Conservation (phyloP, 176 grass and related monocot species). For the Cenchrus purpureus region DNA sequence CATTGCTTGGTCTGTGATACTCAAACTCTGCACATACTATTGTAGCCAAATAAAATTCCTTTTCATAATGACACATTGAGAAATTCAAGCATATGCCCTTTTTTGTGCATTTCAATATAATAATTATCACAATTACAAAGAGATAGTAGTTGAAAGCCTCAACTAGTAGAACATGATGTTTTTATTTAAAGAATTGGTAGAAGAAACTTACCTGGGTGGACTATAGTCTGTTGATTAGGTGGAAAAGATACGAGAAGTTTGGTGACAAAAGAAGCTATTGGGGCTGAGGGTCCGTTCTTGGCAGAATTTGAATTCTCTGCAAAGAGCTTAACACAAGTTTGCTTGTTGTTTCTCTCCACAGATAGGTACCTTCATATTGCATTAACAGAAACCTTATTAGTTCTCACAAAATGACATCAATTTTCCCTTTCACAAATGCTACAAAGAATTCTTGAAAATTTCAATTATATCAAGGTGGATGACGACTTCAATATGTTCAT, state of each 20-base stretch:
- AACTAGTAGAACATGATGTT: slow-evolving; percentile 7
- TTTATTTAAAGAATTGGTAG: background rate
- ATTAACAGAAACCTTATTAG: slow-evolving; percentile 33
- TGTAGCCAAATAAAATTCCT: background rate
- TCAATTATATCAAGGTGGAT: background rate
- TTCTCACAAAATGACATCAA: background rate
- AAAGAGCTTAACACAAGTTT: slow-evolving; percentile 82
- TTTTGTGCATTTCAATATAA: background rate
- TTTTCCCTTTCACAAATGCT: background rate
- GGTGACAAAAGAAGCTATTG: slow-evolving; percentile 87
- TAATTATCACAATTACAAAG: background rate
- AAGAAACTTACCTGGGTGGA: slow-evolving; percentile 71
- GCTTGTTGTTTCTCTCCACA: slow-evolving; percentile 96
- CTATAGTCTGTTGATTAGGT: slow-evolving; percentile 68
- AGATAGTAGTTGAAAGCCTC: background rate
- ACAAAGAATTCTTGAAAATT: background rate
- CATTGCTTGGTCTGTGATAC: background rate
- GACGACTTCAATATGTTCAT: background rate
- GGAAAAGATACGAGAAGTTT: slow-evolving; percentile 80
- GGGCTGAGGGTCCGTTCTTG: slow-evolving; percentile 64
- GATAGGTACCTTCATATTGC: slow-evolving; percentile 71
- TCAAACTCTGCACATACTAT: slow-evolving; percentile 13
- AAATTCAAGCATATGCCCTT: slow-evolving; percentile 11
- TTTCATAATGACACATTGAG: background rate
- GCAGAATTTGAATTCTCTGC: slow-evolving; percentile 64